Base-by-base conservation (phyloP, 208 protist genomes). In the Angomonas desouzai region DNA sequence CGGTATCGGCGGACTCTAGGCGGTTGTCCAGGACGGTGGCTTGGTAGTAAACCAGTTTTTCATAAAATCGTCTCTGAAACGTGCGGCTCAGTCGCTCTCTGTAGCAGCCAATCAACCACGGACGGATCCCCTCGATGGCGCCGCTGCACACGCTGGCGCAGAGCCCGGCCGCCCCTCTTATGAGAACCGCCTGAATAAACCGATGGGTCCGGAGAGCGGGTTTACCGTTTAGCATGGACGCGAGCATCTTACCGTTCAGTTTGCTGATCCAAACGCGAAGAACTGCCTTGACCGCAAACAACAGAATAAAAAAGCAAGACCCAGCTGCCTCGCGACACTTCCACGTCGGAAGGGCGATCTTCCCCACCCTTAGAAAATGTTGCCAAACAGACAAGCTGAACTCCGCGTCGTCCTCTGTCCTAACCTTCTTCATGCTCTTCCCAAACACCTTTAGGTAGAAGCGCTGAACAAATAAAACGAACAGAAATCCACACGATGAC, bases 61-160 rank as follows among this genome's bases (percentile, higher is more conserved):
- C 67, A 76, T 88, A 94, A 59, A 92, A 92, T 32, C 85, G 80
- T 2, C 83, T 66, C 70, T 94, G 89, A 53, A 94, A 87, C 28
- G 70, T 74, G 27, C 72, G 72, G 56, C 76, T 88, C 13, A 94
- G 74, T n/a, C 85, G 77, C 60, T 81, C 80, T n/a, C 85, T 80
- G 72, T 89, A 92, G 65, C 81, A 87, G 13, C 70, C 79, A 60
- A 94, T 90, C 34, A 94, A 74, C 84, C 85, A 94, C 34, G 77
- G 58, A 0, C 89, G 83, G n/a, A 94, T 62, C 20, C 77, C 68
- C 57, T 94, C 83, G 62, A 92, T 88, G 47, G 67, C 74, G 20
- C 89, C 79, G 55, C 73, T 85, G 56, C 70, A 78, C 32, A 90
- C 55, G 6, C 59, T 77, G 0, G 58, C n/a, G 20, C 75, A 67